phyloP scores from a whole-genome alignment of 78 protist species.

The Parvularia atlantis region DNA sequence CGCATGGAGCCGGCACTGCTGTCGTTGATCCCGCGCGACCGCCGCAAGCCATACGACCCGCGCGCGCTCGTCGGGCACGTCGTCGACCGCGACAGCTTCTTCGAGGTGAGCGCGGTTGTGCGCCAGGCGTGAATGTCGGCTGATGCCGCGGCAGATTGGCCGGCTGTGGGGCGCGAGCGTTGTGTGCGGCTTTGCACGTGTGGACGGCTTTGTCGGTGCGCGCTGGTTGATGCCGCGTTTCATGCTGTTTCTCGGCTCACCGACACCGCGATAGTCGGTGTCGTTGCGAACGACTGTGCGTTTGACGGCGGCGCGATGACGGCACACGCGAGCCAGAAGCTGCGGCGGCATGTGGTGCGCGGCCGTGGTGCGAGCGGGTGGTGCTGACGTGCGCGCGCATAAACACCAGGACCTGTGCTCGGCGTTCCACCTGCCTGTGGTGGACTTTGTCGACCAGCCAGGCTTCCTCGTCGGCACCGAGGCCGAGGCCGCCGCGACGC shows the following conservation, averaged over 20 bases:
- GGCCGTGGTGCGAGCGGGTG: no score
- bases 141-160: no score
- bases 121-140: no score
- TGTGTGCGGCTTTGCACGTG: neutral
- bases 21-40: neutral
- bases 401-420: slow-evolving; percentile 11
- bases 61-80: neutral
- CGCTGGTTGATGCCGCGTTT: neutral
- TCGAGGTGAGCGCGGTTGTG: no score
- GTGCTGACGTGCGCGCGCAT: no score
- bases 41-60: neutral
- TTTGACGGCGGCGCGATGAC: neutral
- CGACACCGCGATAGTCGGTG: neutral
- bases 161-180: neutral
- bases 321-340: neutral
- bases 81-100: neutral
- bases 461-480: neutral
- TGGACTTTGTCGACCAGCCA: slow-evolving; percentile 12
- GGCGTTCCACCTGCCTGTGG: neutral
- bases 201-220: slow-evolving; percentile 1
- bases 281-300: neutral
- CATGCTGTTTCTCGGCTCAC: neutral
- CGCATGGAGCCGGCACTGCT: neutral
- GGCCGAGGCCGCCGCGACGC: neutral
- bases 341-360: slow-evolving; percentile 8